phyloP scores from a whole-genome alignment of 2,329 filamentous ascomycete genomes.

The Fusarium miscanthi region DNA sequence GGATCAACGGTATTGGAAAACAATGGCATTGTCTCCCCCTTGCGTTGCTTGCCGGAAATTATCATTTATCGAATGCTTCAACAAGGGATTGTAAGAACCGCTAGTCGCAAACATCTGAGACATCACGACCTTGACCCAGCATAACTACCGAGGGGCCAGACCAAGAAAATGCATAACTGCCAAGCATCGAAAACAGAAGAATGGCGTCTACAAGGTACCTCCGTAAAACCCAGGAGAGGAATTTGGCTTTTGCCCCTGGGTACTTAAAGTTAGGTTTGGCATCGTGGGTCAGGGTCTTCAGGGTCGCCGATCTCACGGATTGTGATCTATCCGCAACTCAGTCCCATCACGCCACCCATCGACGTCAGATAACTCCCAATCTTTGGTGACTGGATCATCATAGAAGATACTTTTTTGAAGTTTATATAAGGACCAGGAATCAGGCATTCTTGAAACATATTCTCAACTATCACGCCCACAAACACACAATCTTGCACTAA shows the following conservation, averaged over 20 bases:
- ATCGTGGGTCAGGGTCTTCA: not conserved
- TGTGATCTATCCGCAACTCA: slow-evolving; percentile 17
- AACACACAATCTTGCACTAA: not conserved
- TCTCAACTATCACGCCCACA: not conserved
- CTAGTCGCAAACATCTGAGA: slow-evolving; percentile 19
- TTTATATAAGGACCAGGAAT: not conserved
- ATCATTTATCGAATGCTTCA: slow-evolving; percentile 1
- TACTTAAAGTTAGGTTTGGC: slow-evolving; percentile 16
- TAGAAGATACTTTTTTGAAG: not conserved
- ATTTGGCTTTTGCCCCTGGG: slow-evolving; percentile 6
- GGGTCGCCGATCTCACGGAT: slow-evolving; percentile 24
- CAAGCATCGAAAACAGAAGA: not conserved
- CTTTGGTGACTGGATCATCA: not conserved
- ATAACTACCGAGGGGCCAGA: not conserved
- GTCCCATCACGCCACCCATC: slow-evolving; percentile 1
- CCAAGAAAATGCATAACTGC: not conserved
- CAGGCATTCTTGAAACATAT: not conserved
- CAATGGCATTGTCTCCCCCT: not conserved
- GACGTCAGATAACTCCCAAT: not conserved
- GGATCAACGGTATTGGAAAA: accelerated
- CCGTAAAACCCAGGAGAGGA: not conserved
- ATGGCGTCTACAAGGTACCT: not conserved
- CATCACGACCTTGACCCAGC: not conserved
- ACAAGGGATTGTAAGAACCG: not conserved
- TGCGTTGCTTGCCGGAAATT: not conserved